Percentiles rank a stretch among this genome's conserved stretches.
Evolutionary conservation across 305 asterid genomes (phyloP).

Genomic region (Andrographis paniculata): DNA sequence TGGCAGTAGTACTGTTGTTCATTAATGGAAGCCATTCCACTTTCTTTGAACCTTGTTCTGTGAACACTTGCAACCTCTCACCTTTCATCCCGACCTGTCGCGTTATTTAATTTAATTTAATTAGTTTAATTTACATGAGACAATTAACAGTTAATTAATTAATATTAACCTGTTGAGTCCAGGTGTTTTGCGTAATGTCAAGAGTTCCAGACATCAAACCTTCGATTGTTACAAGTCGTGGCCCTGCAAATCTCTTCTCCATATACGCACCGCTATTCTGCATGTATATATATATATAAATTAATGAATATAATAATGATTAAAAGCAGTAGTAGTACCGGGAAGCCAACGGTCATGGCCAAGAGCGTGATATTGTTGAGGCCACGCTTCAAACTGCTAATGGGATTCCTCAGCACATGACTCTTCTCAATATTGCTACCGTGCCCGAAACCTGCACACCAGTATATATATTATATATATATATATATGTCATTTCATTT

Average conservation of each 20-base stretch:
- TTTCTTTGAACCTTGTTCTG: constrained; percentile 62
- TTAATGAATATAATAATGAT: too few relatives aligned
- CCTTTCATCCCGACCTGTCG: constrained; percentile 57
- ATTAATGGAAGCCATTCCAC: constrained; percentile 36
- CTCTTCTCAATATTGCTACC: constrained; percentile 82
- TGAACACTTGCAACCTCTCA: constrained; percentile 38
- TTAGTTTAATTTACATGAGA: not conserved
- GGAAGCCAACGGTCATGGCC: constrained; percentile 69
- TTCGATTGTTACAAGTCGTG: constrained; percentile 48
- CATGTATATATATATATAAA: not conserved
- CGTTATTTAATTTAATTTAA: not conserved
- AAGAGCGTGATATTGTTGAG: constrained; percentile 47
- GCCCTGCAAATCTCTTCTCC: constrained; percentile 94
- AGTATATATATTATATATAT: too few relatives aligned
- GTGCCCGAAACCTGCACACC: constrained; percentile 71
- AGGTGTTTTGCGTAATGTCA: constrained; percentile 52
- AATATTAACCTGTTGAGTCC: constrained; percentile 57
- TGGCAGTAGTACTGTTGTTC: constrained; percentile 3
- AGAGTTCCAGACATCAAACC: constrained; percentile 87
- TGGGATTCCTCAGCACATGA: constrained; percentile 42
- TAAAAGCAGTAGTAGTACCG: constrained; percentile 33
- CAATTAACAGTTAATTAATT: not conserved
- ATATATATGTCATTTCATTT: too few relatives aligned
- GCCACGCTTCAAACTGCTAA: constrained; percentile 48
- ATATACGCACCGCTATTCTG: constrained; percentile 94